These are phyloP conservation scores for Rubia balearica DNA, from an alignment of 305 asterid species.

Conservation along the genomic window DNA sequence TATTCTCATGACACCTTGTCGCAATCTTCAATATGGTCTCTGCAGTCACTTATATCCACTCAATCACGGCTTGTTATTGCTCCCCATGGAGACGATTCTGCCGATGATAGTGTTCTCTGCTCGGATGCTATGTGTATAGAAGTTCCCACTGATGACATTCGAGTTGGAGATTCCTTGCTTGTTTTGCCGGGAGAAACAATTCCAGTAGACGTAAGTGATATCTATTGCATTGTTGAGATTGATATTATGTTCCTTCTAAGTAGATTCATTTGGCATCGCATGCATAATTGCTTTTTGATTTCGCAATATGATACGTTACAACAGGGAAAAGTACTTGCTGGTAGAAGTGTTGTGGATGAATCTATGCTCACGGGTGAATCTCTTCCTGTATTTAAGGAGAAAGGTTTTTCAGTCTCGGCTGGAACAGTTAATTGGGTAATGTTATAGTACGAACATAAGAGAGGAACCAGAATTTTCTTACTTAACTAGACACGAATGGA, in stretches of 20 bases:
- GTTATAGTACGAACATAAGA: conserved; percentile 21
- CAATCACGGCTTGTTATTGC: conserved; percentile 80
- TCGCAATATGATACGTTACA: conserved; percentile 22
- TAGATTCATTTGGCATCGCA: conserved; percentile 23
- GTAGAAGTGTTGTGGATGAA: conserved; percentile 98
- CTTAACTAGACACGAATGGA: not conserved
- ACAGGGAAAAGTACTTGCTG: conserved; percentile 88
- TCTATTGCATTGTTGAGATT: not conserved
- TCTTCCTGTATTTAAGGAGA: conserved; percentile 91
- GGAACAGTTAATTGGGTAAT: conserved; percentile 97
- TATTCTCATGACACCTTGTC: conserved; percentile 5
- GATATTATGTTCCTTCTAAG: conserved; percentile 14
- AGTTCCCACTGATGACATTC: conserved; percentile 92
- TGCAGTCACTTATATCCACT: conserved; percentile 92
- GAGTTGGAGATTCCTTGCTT: conserved; percentile 72
- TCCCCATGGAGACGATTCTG: conserved; percentile 61
- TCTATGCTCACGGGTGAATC: conserved; percentile 99
- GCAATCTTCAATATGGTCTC: conserved; percentile 24
- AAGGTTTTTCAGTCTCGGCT: conserved; percentile 72
- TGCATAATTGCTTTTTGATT: conserved; percentile 5
- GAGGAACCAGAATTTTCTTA: not conserved
- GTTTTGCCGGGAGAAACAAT: conserved; percentile 98
- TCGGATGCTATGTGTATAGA: conserved; percentile 77
- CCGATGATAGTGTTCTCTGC: conserved; percentile 51
- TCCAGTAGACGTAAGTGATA: conserved; percentile 85